Evolutionary conservation across 2,329 filamentous ascomycete species (phyloP).

Genomic region (Colletotrichum tropicicola): DNA sequence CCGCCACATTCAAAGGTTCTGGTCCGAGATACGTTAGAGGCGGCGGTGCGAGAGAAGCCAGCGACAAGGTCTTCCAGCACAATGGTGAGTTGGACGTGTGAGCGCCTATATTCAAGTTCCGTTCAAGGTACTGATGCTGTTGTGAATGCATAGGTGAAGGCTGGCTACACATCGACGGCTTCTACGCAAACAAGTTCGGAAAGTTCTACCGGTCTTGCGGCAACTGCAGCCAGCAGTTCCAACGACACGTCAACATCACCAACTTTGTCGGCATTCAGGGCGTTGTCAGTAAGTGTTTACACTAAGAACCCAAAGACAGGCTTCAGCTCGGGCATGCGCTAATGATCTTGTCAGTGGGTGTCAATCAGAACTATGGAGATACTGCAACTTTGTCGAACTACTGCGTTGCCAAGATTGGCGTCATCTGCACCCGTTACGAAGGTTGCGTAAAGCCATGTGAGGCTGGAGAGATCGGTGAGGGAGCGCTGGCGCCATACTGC

Average conservation of each 20-base stretch:
- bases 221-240: constrained; percentile 11
- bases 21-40: not conserved
- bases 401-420: constrained; percentile 30
- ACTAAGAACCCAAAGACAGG: too few species aligned
- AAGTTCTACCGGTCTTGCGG: constrained; percentile 5
- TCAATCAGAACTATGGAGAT: constrained; percentile 48
- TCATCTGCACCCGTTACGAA: constrained; percentile 6
- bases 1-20: not conserved
- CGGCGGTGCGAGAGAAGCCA: not conserved
- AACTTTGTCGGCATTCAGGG: constrained; percentile 19
- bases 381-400: constrained; percentile 39
- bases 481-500: constrained; percentile 5
- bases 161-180: not conserved
- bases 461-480: constrained; percentile 9
- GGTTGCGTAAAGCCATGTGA: constrained; percentile 15
- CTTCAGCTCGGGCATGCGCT: too few species aligned
- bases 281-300: constrained; percentile 10
- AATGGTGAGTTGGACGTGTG: not conserved
- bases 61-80: constrained; percentile 2
- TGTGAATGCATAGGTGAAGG: not conserved
- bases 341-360: constrained; percentile 38
- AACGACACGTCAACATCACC: constrained; percentile 20
- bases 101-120: too few species aligned
- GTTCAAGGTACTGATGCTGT: not conserved
- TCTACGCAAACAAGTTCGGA: not conserved